A percentile compares a stretch with the other conserved stretches of the same genome.
Evolutionary conservation across 2,329 filamentous ascomycete species (phyloP).

Genomic region (Nemania sp.): DNA sequence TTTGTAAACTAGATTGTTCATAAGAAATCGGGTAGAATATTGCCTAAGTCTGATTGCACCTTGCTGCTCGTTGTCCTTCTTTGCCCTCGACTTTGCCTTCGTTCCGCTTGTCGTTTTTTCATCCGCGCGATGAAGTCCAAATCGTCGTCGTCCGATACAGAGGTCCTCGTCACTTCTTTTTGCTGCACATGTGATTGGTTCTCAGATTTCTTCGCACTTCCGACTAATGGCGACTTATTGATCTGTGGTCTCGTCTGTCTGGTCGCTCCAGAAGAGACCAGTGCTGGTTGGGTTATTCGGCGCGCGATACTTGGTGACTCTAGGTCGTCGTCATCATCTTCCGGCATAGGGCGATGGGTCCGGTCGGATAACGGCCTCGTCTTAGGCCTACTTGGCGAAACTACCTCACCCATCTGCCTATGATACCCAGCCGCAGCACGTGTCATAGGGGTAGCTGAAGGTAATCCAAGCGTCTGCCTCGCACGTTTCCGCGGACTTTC

Average conservation of each 20-base stretch:
- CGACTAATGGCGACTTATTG: neutral
- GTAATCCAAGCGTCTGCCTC: constrained; percentile 27
- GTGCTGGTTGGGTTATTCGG: neutral
- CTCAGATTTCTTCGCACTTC: too few relatives aligned
- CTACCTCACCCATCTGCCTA: constrained; percentile 3
- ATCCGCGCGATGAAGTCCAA: constrained; percentile 31
- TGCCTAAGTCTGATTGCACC: constrained; percentile 18
- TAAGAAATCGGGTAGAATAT: constrained; percentile 35
- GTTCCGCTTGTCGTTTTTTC: constrained; percentile 33
- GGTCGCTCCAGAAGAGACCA: neutral
- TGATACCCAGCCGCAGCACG: constrained; percentile 36
- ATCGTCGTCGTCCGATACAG: constrained; percentile 22
- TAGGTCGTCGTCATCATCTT: neutral
- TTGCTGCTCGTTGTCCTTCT: constrained; percentile 25
- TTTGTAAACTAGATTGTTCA: constrained; percentile 26
- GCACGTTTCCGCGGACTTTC: constrained; percentile 44
- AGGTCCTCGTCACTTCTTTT: constrained; percentile 16
- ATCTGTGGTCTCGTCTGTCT: neutral
- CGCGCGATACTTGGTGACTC: neutral
- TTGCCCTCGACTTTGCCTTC: constrained; percentile 26
- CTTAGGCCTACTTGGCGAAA: constrained; percentile 2
- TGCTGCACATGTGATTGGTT: too few relatives aligned
- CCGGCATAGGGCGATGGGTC: constrained; percentile 33
- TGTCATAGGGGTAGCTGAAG: constrained; percentile 24
- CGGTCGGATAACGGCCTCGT: neutral